Base-by-base conservation (phyloP, 257 asterid species). In the Schizonepeta tenuifolia region DNA sequence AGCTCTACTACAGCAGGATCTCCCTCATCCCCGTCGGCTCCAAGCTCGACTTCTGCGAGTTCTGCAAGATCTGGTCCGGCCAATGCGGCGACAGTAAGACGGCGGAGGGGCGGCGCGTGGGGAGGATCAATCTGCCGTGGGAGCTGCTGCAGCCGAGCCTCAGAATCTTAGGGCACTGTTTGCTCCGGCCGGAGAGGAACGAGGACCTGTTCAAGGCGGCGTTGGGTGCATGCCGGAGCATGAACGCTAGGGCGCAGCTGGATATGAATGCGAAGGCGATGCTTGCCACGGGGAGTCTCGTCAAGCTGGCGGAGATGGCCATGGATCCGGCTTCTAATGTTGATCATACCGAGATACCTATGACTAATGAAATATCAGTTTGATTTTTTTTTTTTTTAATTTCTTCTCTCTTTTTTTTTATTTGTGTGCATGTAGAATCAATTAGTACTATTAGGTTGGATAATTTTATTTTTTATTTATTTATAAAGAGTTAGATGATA, bases 81-180 rank as follows among this genome's bases (percentile, higher is more conserved):
- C 81, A 74, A 44, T 8, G 7, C 26, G 65, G 31, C 4, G 31
- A 80, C 0, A 13, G 31, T 0, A 9, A 22, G 6, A 70, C 53
- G 33, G 36, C 20, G 0, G 69, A 60, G 11, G 81, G 71, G 8
- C 80, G 69, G 41, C 61, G 75, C 43, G 43, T 38, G 11, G 88
- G 92, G 43, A 83, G 96, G 58, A 83, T 89, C 2, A 63, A 62
- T 67, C 50, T 93, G 22, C 85, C 87, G 3, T 89, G 96, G 96
- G 98, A 93, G 81, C 51, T 93, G 6, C 18, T 85, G 9, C 99
- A 89, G 35, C 97, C 96, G 6, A 60, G 83, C 10, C 62, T 94
- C 46, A 81, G 96, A 59, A 86, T 91, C 6, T 60, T 94, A 18
- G 97, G 99, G 5, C 97, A 94, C 60, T 89, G 97, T 67, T 63